Evolutionary conservation across 805 yeast genomes (phyloP), one percentile per base, ranked within the genome.

Genomic region (Kuraishia cidri): DNA sequence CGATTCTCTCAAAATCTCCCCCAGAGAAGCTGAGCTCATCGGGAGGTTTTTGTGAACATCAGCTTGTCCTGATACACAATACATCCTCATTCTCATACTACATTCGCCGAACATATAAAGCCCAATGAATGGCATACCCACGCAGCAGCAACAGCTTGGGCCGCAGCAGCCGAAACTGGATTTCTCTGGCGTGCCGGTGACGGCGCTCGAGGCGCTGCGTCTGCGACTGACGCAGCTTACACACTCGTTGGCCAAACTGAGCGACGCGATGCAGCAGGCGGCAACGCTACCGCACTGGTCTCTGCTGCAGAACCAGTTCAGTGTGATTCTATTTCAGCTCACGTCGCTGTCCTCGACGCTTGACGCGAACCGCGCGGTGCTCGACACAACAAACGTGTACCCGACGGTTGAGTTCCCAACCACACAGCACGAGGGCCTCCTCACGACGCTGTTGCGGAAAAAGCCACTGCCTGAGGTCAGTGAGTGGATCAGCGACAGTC

Each of bases 391-490:
- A 0, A 86, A 83, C 32, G 88, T 78, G 1, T 90, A 74, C 47
- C 98, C 98, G 1, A 61, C 84, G 34, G 80, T 88, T 0, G 69
- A 70, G 14, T 92, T 90, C 50, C 97, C 97, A 6, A 74, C 94
- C 0, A 72, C 85, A 1, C 81, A 84, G 28, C 88, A 84, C 41
- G 88, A 83, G 46, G 83, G 86, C 2, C 64, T 92, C 23, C 58
- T 88, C 32, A 82, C 94, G 1, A 87, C 97, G 0, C 61, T 92
- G 38, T 55, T 92, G 38, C 69, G 97, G 37, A 92, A 88, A 52
- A 90, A 88, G 50, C 79, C 80, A 31, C 61, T 84, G 8, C 97
- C 98, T 0, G 97, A 88, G 40, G 94, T 90, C 2, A 83, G 77
- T 32, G 82, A 75, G 30, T 90, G 97, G 97, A 71, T 87, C 6